Evolutionary conservation across 2,329 filamentous ascomycete genomes (phyloP).

Genomic region (Alternaria sp.): DNA sequence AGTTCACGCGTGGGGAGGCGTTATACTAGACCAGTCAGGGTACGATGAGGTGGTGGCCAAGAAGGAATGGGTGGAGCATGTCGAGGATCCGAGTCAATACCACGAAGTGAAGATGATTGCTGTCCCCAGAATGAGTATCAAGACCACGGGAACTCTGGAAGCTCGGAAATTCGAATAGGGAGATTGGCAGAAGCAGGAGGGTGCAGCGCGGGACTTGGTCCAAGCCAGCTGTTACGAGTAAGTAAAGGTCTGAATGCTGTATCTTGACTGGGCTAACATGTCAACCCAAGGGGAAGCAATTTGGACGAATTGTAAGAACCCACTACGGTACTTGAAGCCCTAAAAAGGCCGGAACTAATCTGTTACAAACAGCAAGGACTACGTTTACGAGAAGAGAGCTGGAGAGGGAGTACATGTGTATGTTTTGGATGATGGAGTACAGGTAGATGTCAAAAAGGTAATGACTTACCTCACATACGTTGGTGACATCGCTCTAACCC

Average conservation of each 20-base stretch:
- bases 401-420: neutral
- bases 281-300: neutral
- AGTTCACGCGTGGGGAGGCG: neutral
- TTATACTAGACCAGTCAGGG: neutral
- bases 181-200: neutral
- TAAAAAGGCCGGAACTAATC: neutral
- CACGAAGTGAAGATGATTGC: neutral
- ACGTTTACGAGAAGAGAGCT: neutral
- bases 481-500: neutral
- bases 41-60: neutral
- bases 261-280: neutral
- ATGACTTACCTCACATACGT: neutral
- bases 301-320: neutral
- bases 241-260: neutral
- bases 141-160: neutral
- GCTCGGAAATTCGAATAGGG: neutral
- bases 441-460: neutral
- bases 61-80: neutral
- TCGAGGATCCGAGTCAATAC: neutral
- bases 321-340: neutral
- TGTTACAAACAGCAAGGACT: neutral
- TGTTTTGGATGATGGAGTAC: neutral
- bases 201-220: neutral
- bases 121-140: neutral
- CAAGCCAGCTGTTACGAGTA: neutral